These are phyloP conservation scores for Aspergillus neoniger DNA, from an alignment of 2,329 filamentous ascomycete genomes.

Conservation along the genomic window DNA sequence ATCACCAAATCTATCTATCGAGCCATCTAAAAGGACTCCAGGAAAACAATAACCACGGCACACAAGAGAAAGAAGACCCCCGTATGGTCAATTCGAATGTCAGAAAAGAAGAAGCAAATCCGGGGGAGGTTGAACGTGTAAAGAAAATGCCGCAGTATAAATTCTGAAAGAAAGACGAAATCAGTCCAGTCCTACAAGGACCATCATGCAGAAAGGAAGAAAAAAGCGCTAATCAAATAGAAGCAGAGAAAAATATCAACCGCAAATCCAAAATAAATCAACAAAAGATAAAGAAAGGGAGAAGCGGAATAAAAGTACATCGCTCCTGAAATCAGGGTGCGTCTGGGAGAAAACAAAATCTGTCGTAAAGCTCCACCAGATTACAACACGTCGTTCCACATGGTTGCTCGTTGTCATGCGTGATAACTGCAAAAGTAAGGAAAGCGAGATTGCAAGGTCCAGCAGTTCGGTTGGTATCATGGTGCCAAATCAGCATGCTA, in stretches of 20 bases:
- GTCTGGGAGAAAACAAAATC: conserved; percentile 10
- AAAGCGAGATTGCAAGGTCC: conserved; percentile 12
- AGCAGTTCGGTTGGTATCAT: conserved; percentile 12
- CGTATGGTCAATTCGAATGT: neutral
- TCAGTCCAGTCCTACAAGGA: conserved; percentile 3
- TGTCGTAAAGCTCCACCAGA: conserved; percentile 24
- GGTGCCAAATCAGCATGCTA: conserved; percentile 13
- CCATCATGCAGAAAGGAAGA: neutral
- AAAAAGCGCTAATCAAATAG: conserved; percentile 3
- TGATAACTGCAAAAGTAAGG: conserved; percentile 22
- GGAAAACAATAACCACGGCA: neutral
- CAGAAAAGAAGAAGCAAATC: neutral
- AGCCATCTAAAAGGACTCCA: neutral
- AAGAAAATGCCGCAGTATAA: conserved; percentile 10
- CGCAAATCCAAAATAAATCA: neutral
- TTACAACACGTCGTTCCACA: conserved; percentile 28
- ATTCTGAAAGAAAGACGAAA: conserved; percentile 6
- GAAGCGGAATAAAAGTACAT: conserved; percentile 15
- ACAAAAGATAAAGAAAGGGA: conserved; percentile 3
- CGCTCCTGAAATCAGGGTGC: conserved; percentile 15
- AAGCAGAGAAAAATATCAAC: neutral
- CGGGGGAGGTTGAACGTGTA: neutral
- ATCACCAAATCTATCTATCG: neutral
- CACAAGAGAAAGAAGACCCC: neutral
- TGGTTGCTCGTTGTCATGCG: conserved; percentile 30